Conservation (phyloP, 257 asterid genomes). For the Penstemon eatonii region DNA sequence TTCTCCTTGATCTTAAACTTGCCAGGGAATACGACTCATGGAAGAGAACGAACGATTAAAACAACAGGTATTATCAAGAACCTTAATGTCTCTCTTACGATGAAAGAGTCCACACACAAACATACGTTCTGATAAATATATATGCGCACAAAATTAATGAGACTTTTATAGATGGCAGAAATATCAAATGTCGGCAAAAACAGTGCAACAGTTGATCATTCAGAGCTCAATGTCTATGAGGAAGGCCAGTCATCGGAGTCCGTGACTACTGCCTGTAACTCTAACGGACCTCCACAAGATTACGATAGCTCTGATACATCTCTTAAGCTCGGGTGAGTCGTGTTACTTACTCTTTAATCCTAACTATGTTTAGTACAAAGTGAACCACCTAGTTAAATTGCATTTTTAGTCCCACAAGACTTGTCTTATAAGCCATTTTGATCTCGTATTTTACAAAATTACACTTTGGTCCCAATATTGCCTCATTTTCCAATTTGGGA, state of each 20-base stretch:
- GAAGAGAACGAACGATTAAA: constrained; percentile 62
- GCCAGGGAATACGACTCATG: constrained; percentile 69
- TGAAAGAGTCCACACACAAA: background rate
- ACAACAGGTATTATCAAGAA: constrained; percentile 45
- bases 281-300: constrained; percentile 59
- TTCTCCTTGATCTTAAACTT: background rate
- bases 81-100: background rate
- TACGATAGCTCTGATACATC: constrained; percentile 68
- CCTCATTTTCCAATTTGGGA: too few species aligned
- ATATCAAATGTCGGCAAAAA: constrained; percentile 35
- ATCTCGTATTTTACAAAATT: too few species aligned
- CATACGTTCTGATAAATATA: background rate
- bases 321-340: constrained; percentile 75
- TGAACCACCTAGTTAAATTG: background rate
- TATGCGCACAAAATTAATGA: background rate
- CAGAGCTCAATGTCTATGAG: constrained; percentile 44
- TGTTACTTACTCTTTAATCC: background rate
- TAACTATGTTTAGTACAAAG: background rate
- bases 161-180: constrained; percentile 44
- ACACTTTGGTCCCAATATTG: too few species aligned
- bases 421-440: background rate
- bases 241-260: constrained; percentile 85
- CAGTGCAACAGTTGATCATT: constrained; percentile 32
- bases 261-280: constrained; percentile 48
- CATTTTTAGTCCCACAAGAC: background rate